Base-by-base conservation (phyloP, 495 filamentous ascomycete genomes). In the Podospora pseudocomata region DNA sequence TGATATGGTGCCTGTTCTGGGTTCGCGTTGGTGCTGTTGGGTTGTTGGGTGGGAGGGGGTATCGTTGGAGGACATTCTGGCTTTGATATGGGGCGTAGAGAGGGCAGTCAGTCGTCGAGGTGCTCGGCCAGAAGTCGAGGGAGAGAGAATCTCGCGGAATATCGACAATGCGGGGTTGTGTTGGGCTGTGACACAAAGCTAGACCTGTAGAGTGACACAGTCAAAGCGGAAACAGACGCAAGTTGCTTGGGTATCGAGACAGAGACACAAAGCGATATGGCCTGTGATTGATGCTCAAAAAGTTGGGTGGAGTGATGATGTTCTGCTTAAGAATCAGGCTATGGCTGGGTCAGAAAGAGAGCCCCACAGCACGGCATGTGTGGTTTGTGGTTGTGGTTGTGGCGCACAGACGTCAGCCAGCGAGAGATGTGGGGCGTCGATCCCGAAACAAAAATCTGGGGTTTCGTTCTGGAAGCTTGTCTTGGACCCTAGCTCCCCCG, bases 31-130 rank as follows among this genome's bases (percentile, higher is more conserved):
- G n/a, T 66, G 63, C 18, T 68, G 74, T 54, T 62, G 57, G n/a
- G 56, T 32, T 32, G 61, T 30, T 7, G 4, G 16, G 30, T 26
- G 28, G 7, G 15, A 18, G 55, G 55, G n/a, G 7, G 55, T 32
- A 5, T 58, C 18, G n/a, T 26, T 58, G 26, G 73, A 72, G n/a
- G 74, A 63, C 74, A 78, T 78, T 19, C 1, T 58, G n/a, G 11
- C 7, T 68, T 65, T 49, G 20, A 39, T 49, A 0, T 18, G 30
- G 57, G 57, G 27, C 23, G 58, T 27, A 15, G 19, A 23, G 15
- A 49, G 39, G 39, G 39, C 13, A 32, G 28, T 3, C 63, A 39
- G 34, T 23, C 44, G 64, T 32, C 64, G 55, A 58, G 55, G 55
- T 58, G 7, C 55, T 58, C 3, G 30, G 30, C 0, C 30, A 32